Evolutionary conservation across 2,329 filamentous ascomycete species (phyloP), one percentile per base, ranked within the genome.

Genomic region (Hortaea werneckii): DNA sequence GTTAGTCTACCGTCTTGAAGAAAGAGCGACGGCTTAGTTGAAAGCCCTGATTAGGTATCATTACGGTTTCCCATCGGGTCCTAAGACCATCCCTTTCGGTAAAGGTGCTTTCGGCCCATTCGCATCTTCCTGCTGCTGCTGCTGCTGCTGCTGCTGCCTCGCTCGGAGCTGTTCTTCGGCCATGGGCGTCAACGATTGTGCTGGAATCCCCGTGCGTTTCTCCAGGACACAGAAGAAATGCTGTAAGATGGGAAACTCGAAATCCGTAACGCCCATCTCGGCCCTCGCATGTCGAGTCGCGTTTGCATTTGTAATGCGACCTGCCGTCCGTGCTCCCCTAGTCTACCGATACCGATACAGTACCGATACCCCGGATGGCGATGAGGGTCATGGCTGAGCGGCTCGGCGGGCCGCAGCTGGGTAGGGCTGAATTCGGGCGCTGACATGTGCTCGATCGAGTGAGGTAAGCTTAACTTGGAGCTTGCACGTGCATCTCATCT

Each of bases 31-130:
- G 20, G 20, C 20, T 20, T 20, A 20, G 4, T 4, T 2, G 20
- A 20, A 20, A 20, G 4, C 20, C 20, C 20, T 20, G 20, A 39
- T 10, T 9, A 34, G 30, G 30, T 39, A 10, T 40, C 11, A 83
- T 72, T 68, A 90, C 86, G 86, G 86, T 67, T 92, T 92, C 46
- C 86, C 86, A 68, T 92, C 85, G 52, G 83, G 83, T 40, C 82
- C 86, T 32, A 90, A 68, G 34, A 90, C 76, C 2, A 90, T 73
- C 52, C 85, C 84, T 58, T 83, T 85, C 11, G 83, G 78, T 29
- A 84, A 67, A 58, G 73, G 77, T 59, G 76, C 76, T 27, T 74
- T 67, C 41, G 50, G 56, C 2, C 48, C 52, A 29, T 57, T 57
- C 7, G 59, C 54, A n/a, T 59, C 50, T 32, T 54, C 32, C 37